Conservation (phyloP, 164 flowering plant species). For the Warburgia ugandensis region DNA sequence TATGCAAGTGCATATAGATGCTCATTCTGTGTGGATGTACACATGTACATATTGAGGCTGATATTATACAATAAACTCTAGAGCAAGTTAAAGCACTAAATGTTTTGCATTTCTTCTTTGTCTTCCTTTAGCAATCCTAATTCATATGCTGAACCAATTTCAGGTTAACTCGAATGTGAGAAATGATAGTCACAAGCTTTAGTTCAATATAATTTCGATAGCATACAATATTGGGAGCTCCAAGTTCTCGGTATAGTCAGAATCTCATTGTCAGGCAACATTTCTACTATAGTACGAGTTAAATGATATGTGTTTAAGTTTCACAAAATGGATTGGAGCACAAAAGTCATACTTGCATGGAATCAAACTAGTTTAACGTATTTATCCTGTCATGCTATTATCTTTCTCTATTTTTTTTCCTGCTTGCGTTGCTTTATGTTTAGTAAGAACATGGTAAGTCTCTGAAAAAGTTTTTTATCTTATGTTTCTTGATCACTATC, state of each 20-base stretch:
- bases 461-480: too few relatives aligned
- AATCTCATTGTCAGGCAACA: slow-evolving; percentile 52
- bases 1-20: too few relatives aligned
- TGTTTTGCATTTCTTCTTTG: not conserved
- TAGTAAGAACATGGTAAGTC: too few relatives aligned
- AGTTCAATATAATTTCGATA: slow-evolving; percentile 46
- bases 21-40: too few relatives aligned
- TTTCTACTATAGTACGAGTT: slow-evolving; percentile 51
- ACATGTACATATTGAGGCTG: too few relatives aligned
- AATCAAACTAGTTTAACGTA: too few relatives aligned
- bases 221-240: slow-evolving; percentile 34
- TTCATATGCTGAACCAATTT: not conserved
- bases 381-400: too few relatives aligned
- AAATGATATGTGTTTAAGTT: slow-evolving; percentile 41
- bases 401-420: too few relatives aligned
- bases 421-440: too few relatives aligned
- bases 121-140: not conserved
- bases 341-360: slow-evolving; percentile 63
- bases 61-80: too few relatives aligned
- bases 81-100: too few relatives aligned
- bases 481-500: too few relatives aligned
- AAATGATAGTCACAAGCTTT: slow-evolving; percentile 78
- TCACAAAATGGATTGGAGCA: slow-evolving; percentile 63
- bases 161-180: slow-evolving; percentile 94
- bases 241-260: slow-evolving; percentile 46